Conservation (phyloP, 2,329 filamentous ascomycete species). For the Rosellinia necatrix region DNA sequence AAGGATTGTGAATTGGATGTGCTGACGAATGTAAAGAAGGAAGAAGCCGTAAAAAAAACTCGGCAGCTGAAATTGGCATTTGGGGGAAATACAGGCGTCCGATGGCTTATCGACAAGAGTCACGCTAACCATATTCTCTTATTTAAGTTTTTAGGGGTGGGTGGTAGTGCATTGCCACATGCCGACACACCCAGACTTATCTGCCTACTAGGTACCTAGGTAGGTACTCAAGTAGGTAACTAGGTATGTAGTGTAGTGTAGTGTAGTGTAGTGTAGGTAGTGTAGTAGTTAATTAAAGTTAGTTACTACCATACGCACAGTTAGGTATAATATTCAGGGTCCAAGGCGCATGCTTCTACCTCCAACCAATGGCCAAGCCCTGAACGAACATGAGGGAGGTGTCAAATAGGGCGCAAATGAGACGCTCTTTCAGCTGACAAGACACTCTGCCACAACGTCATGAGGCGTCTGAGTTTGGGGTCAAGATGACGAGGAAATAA, state of each 20-base stretch:
- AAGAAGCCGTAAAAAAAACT: slow-evolving; percentile 14
- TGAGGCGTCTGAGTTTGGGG: slow-evolving; percentile 2
- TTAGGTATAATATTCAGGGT: too few species aligned
- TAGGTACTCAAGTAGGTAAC: too few species aligned
- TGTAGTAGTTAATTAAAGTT: not conserved
- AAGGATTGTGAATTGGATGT: slow-evolving; percentile 38
- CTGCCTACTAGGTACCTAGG: too few species aligned
- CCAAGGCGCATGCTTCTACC: too few species aligned
- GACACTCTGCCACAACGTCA: not conserved
- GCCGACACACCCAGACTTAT: too few species aligned
- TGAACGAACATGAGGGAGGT: too few species aligned
- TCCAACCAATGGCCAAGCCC: not conserved
- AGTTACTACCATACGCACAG: too few species aligned
- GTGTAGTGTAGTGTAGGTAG: not conserved
- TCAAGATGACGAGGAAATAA: too few species aligned
- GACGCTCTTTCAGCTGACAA: slow-evolving; percentile 16
- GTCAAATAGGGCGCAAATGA: too few species aligned
- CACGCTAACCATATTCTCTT: not conserved
- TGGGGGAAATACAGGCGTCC: not conserved
- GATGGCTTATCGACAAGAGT: slow-evolving; percentile 23
- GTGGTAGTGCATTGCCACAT: not conserved
- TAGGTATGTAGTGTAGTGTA: not conserved
- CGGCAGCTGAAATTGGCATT: not conserved
- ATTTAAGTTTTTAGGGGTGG: not conserved
- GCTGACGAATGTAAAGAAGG: slow-evolving; percentile 43